A percentile compares a stretch with the other conserved stretches of the same genome.
phyloP scores from a whole-genome alignment of 2,329 filamentous ascomycete species.

The Sporothrix mexicana region DNA sequence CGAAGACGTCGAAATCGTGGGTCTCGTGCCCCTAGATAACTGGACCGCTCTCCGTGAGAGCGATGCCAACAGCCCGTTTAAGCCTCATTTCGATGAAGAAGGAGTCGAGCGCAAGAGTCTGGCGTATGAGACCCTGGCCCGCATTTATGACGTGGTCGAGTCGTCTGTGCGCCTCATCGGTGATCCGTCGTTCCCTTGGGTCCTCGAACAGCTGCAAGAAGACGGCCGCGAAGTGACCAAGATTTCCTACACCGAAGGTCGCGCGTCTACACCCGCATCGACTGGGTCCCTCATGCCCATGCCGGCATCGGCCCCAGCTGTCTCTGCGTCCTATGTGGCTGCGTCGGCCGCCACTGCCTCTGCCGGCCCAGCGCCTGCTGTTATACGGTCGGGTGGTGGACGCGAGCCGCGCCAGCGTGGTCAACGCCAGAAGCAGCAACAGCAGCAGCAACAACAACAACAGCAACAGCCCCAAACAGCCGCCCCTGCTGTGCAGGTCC shows the following conservation, averaged over 20 bases:
- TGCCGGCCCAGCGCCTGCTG: not conserved
- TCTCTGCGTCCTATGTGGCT: not conserved
- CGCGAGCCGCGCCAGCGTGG: not conserved
- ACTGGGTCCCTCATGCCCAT: not conserved
- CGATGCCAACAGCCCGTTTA: slow-evolving; percentile 29
- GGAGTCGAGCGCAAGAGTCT: slow-evolving; percentile 31
- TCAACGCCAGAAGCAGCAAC: too few relatives aligned
- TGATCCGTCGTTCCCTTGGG: slow-evolving; percentile 36
- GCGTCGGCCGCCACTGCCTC: not conserved
- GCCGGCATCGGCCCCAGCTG: slow-evolving; percentile 2
- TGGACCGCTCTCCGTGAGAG: slow-evolving; percentile 35
- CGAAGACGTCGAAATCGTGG: slow-evolving; percentile 57
- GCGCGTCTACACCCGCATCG: not conserved
- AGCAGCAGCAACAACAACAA: not conserved
- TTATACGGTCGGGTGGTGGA: not conserved
- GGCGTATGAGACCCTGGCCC: slow-evolving; percentile 36
- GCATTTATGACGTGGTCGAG: slow-evolving; percentile 40
- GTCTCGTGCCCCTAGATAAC: slow-evolving; percentile 50
- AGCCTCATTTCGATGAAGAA: slow-evolving; percentile 36
- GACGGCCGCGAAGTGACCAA: slow-evolving; percentile 29
- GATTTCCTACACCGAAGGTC: slow-evolving; percentile 35
- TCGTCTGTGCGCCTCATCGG: slow-evolving; percentile 36
- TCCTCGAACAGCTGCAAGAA: slow-evolving; percentile 28
- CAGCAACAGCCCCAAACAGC: not conserved
- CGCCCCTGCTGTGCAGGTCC: not conserved